Evolutionary conservation across 192 early-diverging fungal genomes (phyloP).

Genomic region (Funneliformis mosseae): DNA sequence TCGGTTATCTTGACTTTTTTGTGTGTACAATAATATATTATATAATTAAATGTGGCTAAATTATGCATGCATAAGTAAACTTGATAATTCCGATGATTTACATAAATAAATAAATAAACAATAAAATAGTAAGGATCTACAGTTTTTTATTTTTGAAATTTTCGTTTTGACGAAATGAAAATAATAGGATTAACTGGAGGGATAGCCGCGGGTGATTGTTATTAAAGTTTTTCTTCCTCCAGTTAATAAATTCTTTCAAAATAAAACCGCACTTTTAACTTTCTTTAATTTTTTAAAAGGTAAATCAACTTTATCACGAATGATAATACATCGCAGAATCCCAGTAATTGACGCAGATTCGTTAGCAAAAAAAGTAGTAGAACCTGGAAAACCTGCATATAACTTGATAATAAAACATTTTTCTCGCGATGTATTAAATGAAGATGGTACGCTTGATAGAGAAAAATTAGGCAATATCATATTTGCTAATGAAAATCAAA

Average conservation of each 20-base stretch:
- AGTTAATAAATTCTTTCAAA: not conserved
- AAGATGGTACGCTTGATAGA: constrained; percentile 64
- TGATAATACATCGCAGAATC: constrained; percentile 55
- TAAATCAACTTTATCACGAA: constrained; percentile 83
- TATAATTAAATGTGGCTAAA: too few relatives aligned
- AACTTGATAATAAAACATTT: constrained; percentile 74
- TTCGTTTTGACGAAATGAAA: constrained; percentile 60
- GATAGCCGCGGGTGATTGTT: constrained; percentile 74
- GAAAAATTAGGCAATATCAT: constrained; percentile 77
- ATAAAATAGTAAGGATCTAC: too few relatives aligned
- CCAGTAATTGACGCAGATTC: constrained; percentile 92
- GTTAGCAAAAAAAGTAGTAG: constrained; percentile 86
- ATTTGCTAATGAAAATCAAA: constrained; percentile 72
- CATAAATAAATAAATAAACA: too few relatives aligned
- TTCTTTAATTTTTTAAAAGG: constrained; percentile 46
- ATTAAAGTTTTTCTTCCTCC: not conserved
- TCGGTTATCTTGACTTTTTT: too few relatives aligned
- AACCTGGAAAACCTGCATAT: constrained; percentile 74
- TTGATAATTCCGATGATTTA: too few relatives aligned
- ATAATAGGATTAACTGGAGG: constrained; percentile 94
- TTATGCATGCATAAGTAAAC: too few relatives aligned
- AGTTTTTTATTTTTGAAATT: too few relatives aligned
- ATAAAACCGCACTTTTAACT: not conserved
- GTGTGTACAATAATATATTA: too few relatives aligned
- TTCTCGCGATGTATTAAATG: constrained; percentile 64